A percentile compares a stretch with the other conserved stretches of the same genome.
Conservation (phyloP, 2,329 filamentous ascomycete genomes). For the Elsinoe australis region DNA sequence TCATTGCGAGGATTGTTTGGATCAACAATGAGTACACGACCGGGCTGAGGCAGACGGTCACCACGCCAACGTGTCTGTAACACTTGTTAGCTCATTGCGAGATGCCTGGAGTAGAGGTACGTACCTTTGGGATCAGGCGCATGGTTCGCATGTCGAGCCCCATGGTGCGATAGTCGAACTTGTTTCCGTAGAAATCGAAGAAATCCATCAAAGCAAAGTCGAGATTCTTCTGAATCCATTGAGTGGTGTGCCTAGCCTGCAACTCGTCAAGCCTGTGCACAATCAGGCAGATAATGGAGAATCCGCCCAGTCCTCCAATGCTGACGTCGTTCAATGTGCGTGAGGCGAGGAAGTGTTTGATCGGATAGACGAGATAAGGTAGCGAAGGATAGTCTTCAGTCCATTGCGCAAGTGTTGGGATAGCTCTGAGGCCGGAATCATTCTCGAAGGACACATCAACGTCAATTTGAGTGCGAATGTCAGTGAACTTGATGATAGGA, state of each 20-base stretch:
- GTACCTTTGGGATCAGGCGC: constrained; percentile 67
- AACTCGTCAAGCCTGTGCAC: constrained; percentile 79
- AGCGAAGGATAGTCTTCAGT: constrained; percentile 71
- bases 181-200: constrained; percentile 78
- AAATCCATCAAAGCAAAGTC: constrained; percentile 66
- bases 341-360: constrained; percentile 92
- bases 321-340: constrained; percentile 85
- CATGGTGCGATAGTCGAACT: constrained; percentile 61
- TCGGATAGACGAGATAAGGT: constrained; percentile 73
- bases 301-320: constrained; percentile 84
- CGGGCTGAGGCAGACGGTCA: constrained; percentile 43
- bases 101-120: constrained; percentile 4
- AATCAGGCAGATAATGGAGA: constrained; percentile 87
- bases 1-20: constrained; percentile 82
- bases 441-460: constrained; percentile 97
- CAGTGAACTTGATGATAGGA: constrained; percentile 85
- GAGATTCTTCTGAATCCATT: constrained; percentile 17
- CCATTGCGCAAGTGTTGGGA: constrained; percentile 75
- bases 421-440: constrained; percentile 67
- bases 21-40: constrained; percentile 80
- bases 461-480: constrained; percentile 66
- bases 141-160: constrained; percentile 73
- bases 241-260: constrained; percentile 47
- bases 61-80: constrained; percentile 33
- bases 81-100: constrained; percentile 26